Conservation (phyloP, 2,329 filamentous ascomycete genomes). For the Monilinia vaccinii-corymbosi region DNA sequence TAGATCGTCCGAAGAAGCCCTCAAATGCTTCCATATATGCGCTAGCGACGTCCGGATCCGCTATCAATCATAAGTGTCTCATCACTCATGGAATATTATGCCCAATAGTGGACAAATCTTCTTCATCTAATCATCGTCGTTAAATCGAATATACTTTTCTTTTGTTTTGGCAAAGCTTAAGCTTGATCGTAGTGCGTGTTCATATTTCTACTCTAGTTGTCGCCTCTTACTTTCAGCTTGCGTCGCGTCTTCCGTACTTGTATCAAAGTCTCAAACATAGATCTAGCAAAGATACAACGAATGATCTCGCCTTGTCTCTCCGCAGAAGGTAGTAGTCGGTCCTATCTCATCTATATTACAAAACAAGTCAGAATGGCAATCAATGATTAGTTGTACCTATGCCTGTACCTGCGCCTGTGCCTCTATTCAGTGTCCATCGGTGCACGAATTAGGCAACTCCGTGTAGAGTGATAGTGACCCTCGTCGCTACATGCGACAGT, state of each 20-base stretch:
- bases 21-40: neutral
- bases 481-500: conserved; percentile 3
- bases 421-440: neutral
- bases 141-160: neutral
- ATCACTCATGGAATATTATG: neutral
- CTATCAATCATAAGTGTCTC: conserved; percentile 3
- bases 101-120: neutral
- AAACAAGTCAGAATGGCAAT: neutral
- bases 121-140: neutral
- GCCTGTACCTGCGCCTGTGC: neutral
- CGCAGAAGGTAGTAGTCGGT: conserved; percentile 2
- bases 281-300: neutral
- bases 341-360: conserved; percentile 4
- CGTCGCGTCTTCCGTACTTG: neutral
- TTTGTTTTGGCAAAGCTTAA: neutral
- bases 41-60: neutral
- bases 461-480: neutral
- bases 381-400: neutral
- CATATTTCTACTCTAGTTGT: neutral
- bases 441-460: conserved; percentile 3
- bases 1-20: neutral
- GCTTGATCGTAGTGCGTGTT: neutral
- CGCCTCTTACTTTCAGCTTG: conserved; percentile 2
- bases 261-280: no score
- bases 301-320: neutral